phyloP scores from a whole-genome alignment of 805 yeast genomes.

The Saccharomycopsis selenospora region DNA sequence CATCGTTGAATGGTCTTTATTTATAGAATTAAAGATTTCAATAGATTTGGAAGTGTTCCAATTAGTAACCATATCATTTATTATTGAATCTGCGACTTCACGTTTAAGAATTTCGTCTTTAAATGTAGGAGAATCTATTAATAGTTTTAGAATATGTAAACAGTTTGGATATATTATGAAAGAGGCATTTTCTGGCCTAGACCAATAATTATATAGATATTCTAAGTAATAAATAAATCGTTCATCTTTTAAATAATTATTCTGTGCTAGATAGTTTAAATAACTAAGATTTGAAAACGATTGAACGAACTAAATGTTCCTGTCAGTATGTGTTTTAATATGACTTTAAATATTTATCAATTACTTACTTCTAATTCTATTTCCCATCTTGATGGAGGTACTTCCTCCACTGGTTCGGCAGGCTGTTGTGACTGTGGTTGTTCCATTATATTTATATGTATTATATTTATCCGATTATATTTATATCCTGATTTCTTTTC shows the following conservation, averaged over 20 bases:
- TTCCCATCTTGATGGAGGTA: conserved; percentile 69
- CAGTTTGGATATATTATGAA: conserved; percentile 71
- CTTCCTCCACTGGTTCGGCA: conserved; percentile 6
- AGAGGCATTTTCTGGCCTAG: conserved; percentile 54
- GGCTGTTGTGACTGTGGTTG: too few relatives aligned
- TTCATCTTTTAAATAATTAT: conserved; percentile 54
- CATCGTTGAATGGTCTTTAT: too few relatives aligned
- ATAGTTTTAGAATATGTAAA: conserved; percentile 56
- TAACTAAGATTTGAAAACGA: conserved; percentile 72
- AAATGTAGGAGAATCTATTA: conserved; percentile 20
- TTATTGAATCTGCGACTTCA: conserved; percentile 17
- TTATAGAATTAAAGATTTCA: conserved; percentile 4
- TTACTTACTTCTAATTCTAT: conserved; percentile 55
- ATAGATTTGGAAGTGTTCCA: conserved; percentile 18
- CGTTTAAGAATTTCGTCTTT: conserved; percentile 15
- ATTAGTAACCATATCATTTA: conserved; percentile 18
- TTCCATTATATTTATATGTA: too few relatives aligned
- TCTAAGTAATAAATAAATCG: conserved; percentile 56
- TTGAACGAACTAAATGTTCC: conserved; percentile 51
- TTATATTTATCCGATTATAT: too few relatives aligned
- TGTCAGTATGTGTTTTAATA: not conserved
- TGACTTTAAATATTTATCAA: not conserved
- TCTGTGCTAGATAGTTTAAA: conserved; percentile 66
- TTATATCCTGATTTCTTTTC: too few relatives aligned
- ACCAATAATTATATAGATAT: conserved; percentile 68